phyloP scores from a whole-genome alignment of 2,329 filamentous ascomycete species.

The Hypoxylon sp. region DNA sequence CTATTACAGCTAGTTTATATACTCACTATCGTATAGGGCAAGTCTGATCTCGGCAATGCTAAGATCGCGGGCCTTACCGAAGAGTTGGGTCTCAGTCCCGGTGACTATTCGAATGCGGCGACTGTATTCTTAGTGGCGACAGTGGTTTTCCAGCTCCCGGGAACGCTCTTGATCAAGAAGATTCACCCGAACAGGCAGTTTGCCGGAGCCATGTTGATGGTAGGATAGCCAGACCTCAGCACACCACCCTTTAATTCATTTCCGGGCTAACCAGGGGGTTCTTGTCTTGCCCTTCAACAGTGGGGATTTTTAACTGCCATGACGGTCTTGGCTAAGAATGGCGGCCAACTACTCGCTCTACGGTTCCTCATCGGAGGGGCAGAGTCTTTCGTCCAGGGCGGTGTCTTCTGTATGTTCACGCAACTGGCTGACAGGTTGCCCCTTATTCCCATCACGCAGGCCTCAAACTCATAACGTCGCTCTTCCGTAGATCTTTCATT shows the following conservation, averaged over 20 bases:
- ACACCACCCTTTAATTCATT: background rate
- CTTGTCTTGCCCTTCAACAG: constrained; percentile 31
- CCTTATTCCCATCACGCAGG: background rate
- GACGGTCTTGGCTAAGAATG: constrained; percentile 38
- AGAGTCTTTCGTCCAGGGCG: constrained; percentile 46
- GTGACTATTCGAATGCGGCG: constrained; percentile 42
- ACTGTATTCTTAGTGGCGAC: constrained; percentile 42
- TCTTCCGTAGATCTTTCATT: constrained; percentile 45
- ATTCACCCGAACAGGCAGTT: constrained; percentile 45
- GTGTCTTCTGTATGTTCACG: constrained; percentile 42
- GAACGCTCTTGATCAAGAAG: constrained; percentile 44
- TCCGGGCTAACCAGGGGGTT: constrained; percentile 19
- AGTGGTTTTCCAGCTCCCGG: constrained; percentile 45
- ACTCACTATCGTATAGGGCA: constrained; percentile 41
- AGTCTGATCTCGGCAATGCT: constrained; percentile 46
- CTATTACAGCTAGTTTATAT: background rate
- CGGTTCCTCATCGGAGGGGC: constrained; percentile 43
- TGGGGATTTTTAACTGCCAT: constrained; percentile 46
- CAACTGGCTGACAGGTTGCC: background rate
- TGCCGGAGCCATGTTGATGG: constrained; percentile 40
- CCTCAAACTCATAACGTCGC: background rate
- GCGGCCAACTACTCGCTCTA: constrained; percentile 35
- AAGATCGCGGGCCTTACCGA: constrained; percentile 45
- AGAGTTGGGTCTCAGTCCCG: constrained; percentile 38
- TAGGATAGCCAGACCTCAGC: constrained; percentile 26